Percentiles rank a stretch among this genome's conserved stretches.
These are phyloP conservation scores for Fusarium cicatricum DNA, from an alignment of 2,329 filamentous ascomycete species.

Conservation along the genomic window DNA sequence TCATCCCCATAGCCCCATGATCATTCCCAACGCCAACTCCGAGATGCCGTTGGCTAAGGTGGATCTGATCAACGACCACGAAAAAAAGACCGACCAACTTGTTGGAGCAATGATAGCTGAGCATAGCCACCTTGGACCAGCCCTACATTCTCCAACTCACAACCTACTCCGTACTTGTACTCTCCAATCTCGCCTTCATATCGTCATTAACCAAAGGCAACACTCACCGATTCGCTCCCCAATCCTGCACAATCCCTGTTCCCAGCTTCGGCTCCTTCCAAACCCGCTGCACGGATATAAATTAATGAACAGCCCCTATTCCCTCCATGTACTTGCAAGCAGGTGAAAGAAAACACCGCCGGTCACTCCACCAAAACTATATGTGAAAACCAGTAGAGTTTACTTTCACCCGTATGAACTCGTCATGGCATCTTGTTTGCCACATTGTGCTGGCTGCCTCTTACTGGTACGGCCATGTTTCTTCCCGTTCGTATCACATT, in stretches of 20 bases:
- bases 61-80: too few relatives aligned
- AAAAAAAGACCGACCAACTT: too few relatives aligned
- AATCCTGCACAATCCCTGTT: conserved; percentile 1
- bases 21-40: too few relatives aligned
- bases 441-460: neutral
- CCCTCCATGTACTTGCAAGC: too few relatives aligned
- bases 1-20: neutral
- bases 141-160: too few relatives aligned
- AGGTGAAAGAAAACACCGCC: too few relatives aligned
- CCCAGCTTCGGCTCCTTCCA: neutral
- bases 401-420: neutral
- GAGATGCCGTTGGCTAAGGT: neutral
- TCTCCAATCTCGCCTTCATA: neutral
- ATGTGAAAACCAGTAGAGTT: too few relatives aligned
- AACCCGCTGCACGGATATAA: neutral
- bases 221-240: neutral
- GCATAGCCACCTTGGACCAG: too few relatives aligned
- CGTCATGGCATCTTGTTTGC: conserved; percentile 8
- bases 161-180: neutral
- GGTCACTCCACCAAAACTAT: too few relatives aligned
- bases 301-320: conserved; percentile 18
- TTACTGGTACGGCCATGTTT: neutral
- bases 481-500: neutral
- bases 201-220: neutral
- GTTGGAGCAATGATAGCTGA: too few relatives aligned